Evolutionary conservation across 2,329 filamentous ascomycete genomes (phyloP), one percentile per base, ranked within the genome.

Genomic region (Cladophialophora immunda): DNA sequence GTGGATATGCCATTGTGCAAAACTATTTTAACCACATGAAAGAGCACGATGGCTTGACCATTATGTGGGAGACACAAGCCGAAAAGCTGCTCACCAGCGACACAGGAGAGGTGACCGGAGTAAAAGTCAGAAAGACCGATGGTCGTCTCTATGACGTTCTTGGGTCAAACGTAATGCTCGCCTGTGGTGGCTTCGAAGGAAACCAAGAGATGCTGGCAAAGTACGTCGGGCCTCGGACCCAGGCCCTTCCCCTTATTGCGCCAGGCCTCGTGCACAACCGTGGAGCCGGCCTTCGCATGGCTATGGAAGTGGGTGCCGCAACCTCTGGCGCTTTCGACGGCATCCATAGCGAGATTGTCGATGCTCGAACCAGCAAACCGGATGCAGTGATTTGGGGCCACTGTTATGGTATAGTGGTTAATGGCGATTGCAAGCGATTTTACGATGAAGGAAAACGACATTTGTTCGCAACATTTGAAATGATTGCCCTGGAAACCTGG

Each of bases 341-440:
- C n/a, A n/a, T n/a, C n/a, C n/a, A n/a, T n/a, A n/a, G 78, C 70
- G 78, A 81, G 70, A 73, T 81, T 0, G 79, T 81, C 8, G 80
- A 81, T 59, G 79, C 75, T 0, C 72, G 79, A 9, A 76, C 79
- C n/a, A 77, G 70, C 13, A 81, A 81, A 69, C 78, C 78, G 0
- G 78, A 80, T 63, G 78, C 78, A 1, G 77, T 78, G 3, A 77
- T 78, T 30, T 79, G 76, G 77, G 76, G 79, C 53, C 76, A 80
- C 73, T 79, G 79, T 70, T 81, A 81, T 66, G 79, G 78, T 19
- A 80, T 81, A 57, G 77, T 81, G 0, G 79, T 82, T 34, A 80
- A 81, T 68, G 70, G 76, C 25, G 68, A 79, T 6, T 79, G 75
- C 70, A 74, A 80, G 53, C 76, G 76, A 17, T 79, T 79, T 71